These are phyloP conservation scores for Metarhizium sp. DNA, from an alignment of 2,329 filamentous ascomycete genomes.

Conservation along the genomic window DNA sequence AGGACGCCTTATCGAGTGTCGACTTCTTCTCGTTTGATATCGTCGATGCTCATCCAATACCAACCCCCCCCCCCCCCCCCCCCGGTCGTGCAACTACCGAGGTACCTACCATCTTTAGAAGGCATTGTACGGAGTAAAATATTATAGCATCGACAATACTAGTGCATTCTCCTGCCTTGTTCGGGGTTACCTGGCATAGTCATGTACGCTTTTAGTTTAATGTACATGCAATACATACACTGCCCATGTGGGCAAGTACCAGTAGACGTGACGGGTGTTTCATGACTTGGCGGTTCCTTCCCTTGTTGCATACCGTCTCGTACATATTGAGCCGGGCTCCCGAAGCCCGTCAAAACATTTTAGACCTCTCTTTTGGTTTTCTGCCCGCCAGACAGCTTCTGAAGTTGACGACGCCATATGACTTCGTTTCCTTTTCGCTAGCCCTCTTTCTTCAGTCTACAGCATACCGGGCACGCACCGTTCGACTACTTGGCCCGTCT, in stretches of 20 bases:
- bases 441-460: too few relatives aligned
- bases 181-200: too few relatives aligned
- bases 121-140: too few relatives aligned
- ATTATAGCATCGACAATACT: too few relatives aligned
- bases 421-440: background rate
- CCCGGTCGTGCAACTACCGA: too few relatives aligned
- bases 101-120: too few relatives aligned
- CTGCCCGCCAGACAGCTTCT: background rate
- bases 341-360: background rate
- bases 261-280: background rate
- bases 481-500: background rate
- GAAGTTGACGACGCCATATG: background rate
- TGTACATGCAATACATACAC: background rate
- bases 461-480: too few relatives aligned
- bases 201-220: background rate
- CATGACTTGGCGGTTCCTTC: background rate
- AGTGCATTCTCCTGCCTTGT: background rate
- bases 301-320: background rate
- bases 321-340: background rate
- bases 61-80: fast-evolving
- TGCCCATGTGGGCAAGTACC: background rate
- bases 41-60: too few relatives aligned
- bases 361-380: background rate
- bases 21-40: too few relatives aligned
- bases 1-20: too few relatives aligned